Percentiles rank a stretch among this genome's conserved stretches.
Conservation (phyloP, 768 basidiomycete species). For the Psilocybe tampanensis region DNA sequence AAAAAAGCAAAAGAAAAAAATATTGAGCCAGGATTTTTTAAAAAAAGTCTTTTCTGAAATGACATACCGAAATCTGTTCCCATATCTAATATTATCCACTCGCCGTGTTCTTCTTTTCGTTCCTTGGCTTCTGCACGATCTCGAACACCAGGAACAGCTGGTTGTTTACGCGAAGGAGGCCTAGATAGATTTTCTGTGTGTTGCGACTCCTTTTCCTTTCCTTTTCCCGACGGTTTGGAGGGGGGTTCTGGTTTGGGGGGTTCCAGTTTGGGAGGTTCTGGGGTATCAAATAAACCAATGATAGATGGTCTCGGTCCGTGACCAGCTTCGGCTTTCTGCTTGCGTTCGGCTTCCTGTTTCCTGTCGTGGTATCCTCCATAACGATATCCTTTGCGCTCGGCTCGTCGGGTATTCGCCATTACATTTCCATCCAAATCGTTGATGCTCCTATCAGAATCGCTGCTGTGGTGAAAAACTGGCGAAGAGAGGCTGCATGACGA, state of each 20-base stretch:
- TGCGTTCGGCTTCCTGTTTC: not conserved
- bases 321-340: not conserved
- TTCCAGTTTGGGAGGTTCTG: not conserved
- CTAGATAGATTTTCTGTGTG: not conserved
- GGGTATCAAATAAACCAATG: not conserved
- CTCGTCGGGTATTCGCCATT: not conserved
- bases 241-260: too few species aligned
- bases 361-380: slow-evolving; percentile 24
- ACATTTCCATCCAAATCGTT: slow-evolving; percentile 9
- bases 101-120: slow-evolving; percentile 33
- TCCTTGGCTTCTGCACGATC: not conserved
- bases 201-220: slow-evolving; percentile 6
- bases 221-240: slow-evolving; percentile 1
- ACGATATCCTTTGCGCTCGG: slow-evolving; percentile 25
- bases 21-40: not conserved
- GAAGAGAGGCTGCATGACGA: slow-evolving; percentile 37
- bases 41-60: not conserved
- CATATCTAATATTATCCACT: slow-evolving; percentile 58
- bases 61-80: slow-evolving; percentile 44
- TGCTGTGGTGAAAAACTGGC: slow-evolving; percentile 40
- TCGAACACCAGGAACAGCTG: not conserved
- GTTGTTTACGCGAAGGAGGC: too few species aligned
- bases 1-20: not conserved
- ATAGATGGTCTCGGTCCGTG: not conserved
- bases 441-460: slow-evolving; percentile 19